These are phyloP conservation scores for Coemansia sp. DNA, from an alignment of 192 early-diverging fungal species.

Conservation along the genomic window DNA sequence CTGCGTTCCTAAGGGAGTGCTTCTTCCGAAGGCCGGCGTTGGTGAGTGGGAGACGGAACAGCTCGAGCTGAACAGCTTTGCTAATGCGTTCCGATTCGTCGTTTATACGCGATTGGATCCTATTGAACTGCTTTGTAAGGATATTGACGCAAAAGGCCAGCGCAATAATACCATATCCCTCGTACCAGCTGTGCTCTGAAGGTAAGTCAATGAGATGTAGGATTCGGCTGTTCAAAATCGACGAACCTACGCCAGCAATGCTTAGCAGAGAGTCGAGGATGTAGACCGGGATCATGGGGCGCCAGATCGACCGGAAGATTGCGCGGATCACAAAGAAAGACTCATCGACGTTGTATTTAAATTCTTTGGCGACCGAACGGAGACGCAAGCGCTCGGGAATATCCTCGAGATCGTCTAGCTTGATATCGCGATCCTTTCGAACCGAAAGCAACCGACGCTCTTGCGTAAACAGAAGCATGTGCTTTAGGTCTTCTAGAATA, in stretches of 20 bases:
- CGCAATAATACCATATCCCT: conserved; percentile 9
- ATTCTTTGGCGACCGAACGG: not conserved
- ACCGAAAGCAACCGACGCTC: conserved; percentile 13
- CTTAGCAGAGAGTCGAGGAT: conserved; percentile 11
- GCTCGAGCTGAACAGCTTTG: conserved; percentile 23
- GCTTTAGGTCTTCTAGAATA: not conserved
- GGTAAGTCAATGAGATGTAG: conserved; percentile 22
- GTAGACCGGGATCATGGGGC: conserved; percentile 28
- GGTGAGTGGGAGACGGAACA: conserved; percentile 27
- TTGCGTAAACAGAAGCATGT: conserved; percentile 13
- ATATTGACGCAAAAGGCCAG: conserved; percentile 1
- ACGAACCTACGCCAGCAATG: conserved; percentile 1
- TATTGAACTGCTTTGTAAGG: not conserved
- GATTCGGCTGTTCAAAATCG: conserved; percentile 8
- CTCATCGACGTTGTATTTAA: conserved; percentile 36
- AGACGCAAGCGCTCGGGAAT: conserved; percentile 5
- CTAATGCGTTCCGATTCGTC: not conserved
- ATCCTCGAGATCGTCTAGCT: conserved; percentile 16
- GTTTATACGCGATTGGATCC: not conserved
- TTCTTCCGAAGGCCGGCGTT: conserved; percentile 13
- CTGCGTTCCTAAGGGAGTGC: not conserved
- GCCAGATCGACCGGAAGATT: conserved; percentile 33
- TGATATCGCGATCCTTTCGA: conserved; percentile 12
- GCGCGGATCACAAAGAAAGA: conserved; percentile 33
- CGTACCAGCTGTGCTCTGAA: conserved; percentile 14